Conservation (phyloP, 129 eudicot genomes). For the Helianthus annuus region HanXRQr2.0-SUNRISE NC_035447.2:91701009-91701508, state of each 20-base stretch:
- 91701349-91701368: constrained; percentile 15
- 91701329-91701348: background rate
- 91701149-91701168: background rate
- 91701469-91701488: background rate
- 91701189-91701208: background rate
- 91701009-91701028: constrained; percentile 1
- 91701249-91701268: background rate
- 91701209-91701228: constrained; percentile 2
- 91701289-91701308: background rate
- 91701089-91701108: background rate
- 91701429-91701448: constrained; percentile 1
- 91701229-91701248: background rate
- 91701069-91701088: background rate
- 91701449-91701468: too few species aligned
- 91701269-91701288: constrained; percentile 9
- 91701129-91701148: background rate
- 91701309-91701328: constrained; percentile 1
- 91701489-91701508: background rate
- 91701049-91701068: background rate
- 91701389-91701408: constrained; percentile 18
- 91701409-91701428: constrained; percentile 23
- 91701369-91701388: constrained; percentile 26
- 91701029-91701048: background rate
- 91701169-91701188: background rate
- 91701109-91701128: background rate